Evolutionary conservation across 768 basidiomycete species (phyloP).

Genomic region (Lentinula edodes): DNA sequence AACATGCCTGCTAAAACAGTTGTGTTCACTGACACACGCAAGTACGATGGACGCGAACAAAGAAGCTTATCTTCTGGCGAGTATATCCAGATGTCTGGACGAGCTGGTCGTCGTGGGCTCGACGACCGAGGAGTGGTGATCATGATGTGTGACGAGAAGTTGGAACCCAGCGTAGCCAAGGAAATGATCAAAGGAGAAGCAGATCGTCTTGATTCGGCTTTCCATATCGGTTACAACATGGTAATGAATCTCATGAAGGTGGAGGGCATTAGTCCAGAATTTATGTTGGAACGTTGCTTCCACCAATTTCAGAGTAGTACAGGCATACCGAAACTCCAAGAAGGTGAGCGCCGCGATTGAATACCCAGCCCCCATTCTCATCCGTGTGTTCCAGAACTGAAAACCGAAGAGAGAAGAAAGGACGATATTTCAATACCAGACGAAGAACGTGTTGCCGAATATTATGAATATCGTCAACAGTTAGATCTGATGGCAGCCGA

Average conservation of each 20-base stretch:
- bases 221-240: constrained; percentile 99
- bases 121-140: constrained; percentile 99
- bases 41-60: constrained; percentile 95
- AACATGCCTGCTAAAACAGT: constrained; percentile 99
- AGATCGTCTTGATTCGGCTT: constrained; percentile 94
- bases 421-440: constrained; percentile 71
- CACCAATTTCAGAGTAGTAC: constrained; percentile 97
- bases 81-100: constrained; percentile 99
- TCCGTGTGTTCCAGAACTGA: constrained; percentile 50
- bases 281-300: constrained; percentile 96
- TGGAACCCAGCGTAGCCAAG: constrained; percentile 89
- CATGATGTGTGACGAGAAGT: constrained; percentile 99
- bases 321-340: constrained; percentile 80
- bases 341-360: constrained; percentile 46
- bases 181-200: constrained; percentile 98
- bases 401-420: constrained; percentile 61
- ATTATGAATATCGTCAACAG: constrained; percentile 91
- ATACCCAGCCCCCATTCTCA: neutral
- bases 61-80: constrained; percentile 90
- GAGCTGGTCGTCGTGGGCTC: constrained; percentile 92
- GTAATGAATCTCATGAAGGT: constrained; percentile 97
- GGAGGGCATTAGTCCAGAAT: constrained; percentile 97
- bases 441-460: constrained; percentile 79
- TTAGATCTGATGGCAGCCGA: constrained; percentile 86
- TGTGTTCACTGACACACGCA: constrained; percentile 91